A percentile compares a stretch with the other conserved stretches of the same genome.
phyloP scores from a whole-genome alignment of 75 land plant genomes.

The Pinus taeda region DNA sequence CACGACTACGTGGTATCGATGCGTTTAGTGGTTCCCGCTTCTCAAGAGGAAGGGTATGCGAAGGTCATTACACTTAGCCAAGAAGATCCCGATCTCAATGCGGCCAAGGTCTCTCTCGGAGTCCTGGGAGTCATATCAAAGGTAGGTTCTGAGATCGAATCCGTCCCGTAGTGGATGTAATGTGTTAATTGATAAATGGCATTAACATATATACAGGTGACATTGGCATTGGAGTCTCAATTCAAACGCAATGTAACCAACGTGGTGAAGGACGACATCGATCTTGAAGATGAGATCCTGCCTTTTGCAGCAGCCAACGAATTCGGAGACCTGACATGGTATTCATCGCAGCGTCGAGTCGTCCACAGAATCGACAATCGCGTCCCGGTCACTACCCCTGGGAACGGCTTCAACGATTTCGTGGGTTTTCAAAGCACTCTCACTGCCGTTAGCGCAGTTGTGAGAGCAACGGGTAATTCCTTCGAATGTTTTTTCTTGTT shows the following conservation, averaged over 20 bases:
- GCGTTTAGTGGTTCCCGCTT: conserved; percentile 49
- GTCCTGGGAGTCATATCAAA: too few relatives aligned
- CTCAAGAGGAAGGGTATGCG: conserved; percentile 39
- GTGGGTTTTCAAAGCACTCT: conserved; percentile 43
- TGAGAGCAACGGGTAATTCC: conserved; percentile 42
- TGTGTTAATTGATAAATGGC: too few relatives aligned
- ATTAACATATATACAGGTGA: conserved; percentile 20
- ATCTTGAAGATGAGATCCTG: conserved; percentile 21
- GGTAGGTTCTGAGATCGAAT: too few relatives aligned
- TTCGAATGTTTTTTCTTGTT: not conserved
- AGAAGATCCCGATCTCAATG: conserved; percentile 35
- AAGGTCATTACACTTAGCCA: conserved; percentile 28
- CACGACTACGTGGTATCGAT: conserved; percentile 62
- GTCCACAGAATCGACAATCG: conserved; percentile 59
- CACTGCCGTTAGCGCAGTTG: not conserved
- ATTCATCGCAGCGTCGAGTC: conserved; percentile 49
- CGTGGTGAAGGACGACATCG: conserved; percentile 25
- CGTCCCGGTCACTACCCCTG: conserved; percentile 30
- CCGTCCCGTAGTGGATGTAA: too few relatives aligned
- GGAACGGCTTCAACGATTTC: conserved; percentile 53
- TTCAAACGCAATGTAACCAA: conserved; percentile 56
- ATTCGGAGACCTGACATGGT: conserved; percentile 77
- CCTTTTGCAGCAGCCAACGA: conserved; percentile 31
- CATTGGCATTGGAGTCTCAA: conserved; percentile 41
- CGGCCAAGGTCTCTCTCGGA: not conserved